phyloP scores from a whole-genome alignment of 1,139 yeast genomes.

The Kodamaea arcana region DNA sequence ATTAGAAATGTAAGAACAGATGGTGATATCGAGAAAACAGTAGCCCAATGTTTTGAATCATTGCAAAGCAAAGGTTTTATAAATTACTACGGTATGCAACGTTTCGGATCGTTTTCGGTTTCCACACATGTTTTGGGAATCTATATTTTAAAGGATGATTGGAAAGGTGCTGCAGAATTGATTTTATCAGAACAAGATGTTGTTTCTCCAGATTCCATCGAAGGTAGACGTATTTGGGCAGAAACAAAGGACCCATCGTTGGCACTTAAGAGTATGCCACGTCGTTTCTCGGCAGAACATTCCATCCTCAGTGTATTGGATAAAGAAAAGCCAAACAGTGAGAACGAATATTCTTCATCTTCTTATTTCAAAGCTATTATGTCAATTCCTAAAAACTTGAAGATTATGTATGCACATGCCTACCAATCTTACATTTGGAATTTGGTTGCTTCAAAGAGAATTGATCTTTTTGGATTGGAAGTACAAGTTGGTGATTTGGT shows the following conservation, averaged over 20 bases:
- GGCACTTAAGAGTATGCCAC: slow-evolving; percentile 77
- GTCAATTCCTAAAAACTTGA: slow-evolving; percentile 86
- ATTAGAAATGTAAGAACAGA: slow-evolving; percentile 61
- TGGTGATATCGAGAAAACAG: slow-evolving; percentile 31
- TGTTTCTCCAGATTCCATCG: slow-evolving; percentile 76
- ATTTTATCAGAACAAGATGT: slow-evolving; percentile 81
- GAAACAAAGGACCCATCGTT: slow-evolving; percentile 61
- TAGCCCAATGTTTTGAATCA: slow-evolving; percentile 53
- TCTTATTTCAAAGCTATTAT: slow-evolving; percentile 76
- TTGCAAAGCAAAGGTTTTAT: slow-evolving; percentile 72
- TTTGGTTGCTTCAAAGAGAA: slow-evolving; percentile 72
- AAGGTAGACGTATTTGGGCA: slow-evolving; percentile 80
- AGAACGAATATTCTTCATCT: slow-evolving; percentile 43
- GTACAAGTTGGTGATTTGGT: slow-evolving; percentile 80
- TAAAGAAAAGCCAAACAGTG: slow-evolving; percentile 38
- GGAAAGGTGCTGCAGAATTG: slow-evolving; percentile 76
- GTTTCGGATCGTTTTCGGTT: slow-evolving; percentile 92
- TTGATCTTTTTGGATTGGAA: slow-evolving; percentile 63
- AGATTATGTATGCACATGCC: slow-evolving; percentile 96
- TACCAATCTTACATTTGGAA: slow-evolving; percentile 98
- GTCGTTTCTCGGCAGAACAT: slow-evolving; percentile 80
- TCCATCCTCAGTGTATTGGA: slow-evolving; percentile 61
- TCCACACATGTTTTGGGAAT: slow-evolving; percentile 88
- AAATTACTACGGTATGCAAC: slow-evolving; percentile 94
- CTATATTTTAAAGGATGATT: slow-evolving; percentile 63